Evolutionary conservation across 257 asterid genomes (phyloP), one percentile per base, ranked within the genome.

Genomic region (Linaria vulgaris): DNA sequence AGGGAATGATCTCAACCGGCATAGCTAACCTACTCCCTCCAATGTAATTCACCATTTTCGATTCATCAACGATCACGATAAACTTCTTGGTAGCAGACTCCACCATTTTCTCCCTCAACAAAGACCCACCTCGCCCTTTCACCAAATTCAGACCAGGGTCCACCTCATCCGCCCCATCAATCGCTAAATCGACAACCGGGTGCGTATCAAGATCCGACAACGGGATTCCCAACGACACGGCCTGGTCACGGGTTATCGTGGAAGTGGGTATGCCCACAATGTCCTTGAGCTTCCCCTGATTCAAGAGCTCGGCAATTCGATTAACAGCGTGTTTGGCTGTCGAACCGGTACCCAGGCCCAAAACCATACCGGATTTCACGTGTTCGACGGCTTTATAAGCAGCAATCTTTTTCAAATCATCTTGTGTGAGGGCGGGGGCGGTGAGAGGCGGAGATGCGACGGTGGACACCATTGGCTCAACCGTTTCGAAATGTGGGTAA

Each of bases 161-260:
- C 20, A 85, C 89, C 76, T 85, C 89, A 53, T 85, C 87, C 3
- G 90, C 94, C 0, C 94, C 90, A 38, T 85, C 94, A 20, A 85
- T 85, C 1, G 90, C 85, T 55, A 85, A 74, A 74, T 85, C 94
- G 13, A 85, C 61, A 6, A 78, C 66, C 2, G 90, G 83, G 21
- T 83, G 84, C 4, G 80, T 44, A 67, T 83, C 86, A 20, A 85
- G 82, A 80, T 85, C 88, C 17, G 94, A 83, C 12, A 85, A 47
- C 4, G 90, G 90, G 0, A 85, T 81, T 0, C 86, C 83, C 39
- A 86, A 59, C 6, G 83, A 73, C 21, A 75, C 71, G 10, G 90
- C 95, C 64, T 85, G 94, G 45, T 79, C 78, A 2, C 76, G 79
- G 19, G 90, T 83, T 25, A 17, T 63, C 9, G 63, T 78, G 4